phyloP scores from a whole-genome alignment of 2,329 filamentous ascomycete genomes.

The Teratosphaeria zuluensis region DNA sequence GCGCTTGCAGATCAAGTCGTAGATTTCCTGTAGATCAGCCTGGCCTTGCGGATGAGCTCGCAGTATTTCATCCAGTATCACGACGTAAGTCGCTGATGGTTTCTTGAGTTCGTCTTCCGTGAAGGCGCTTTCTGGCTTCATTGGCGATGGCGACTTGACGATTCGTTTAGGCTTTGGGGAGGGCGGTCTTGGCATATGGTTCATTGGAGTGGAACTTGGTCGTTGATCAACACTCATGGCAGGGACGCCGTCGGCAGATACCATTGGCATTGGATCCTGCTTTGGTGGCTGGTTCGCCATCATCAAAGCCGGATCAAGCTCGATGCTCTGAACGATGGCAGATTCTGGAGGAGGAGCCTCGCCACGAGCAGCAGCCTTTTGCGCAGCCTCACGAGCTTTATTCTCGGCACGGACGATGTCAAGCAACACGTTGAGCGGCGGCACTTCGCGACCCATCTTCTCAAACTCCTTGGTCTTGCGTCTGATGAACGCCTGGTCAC shows the following conservation, averaged over 20 bases:
- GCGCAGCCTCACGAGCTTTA: slow-evolving; percentile 25
- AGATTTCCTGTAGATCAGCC: slow-evolving; percentile 58
- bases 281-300: background rate
- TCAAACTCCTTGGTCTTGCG: slow-evolving; percentile 28
- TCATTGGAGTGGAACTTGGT: slow-evolving; percentile 9
- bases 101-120: slow-evolving; percentile 67
- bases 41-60: slow-evolving; percentile 45
- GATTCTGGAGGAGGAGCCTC: slow-evolving; percentile 22
- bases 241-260: background rate
- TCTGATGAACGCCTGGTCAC: slow-evolving; percentile 40
- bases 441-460: slow-evolving; percentile 20
- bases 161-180: slow-evolving; percentile 38
- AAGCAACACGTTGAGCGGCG: slow-evolving; percentile 21
- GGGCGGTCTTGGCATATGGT: slow-evolving; percentile 26
- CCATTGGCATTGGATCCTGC: background rate
- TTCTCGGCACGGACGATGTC: slow-evolving; percentile 27
- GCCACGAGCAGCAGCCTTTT: slow-evolving; percentile 12
- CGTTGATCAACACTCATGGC: background rate
- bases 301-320: slow-evolving; percentile 5
- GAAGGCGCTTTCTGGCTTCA: slow-evolving; percentile 54
- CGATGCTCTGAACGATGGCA: slow-evolving; percentile 17
- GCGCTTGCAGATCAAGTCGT: slow-evolving; percentile 52
- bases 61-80: slow-evolving; percentile 54
- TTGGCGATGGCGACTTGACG: slow-evolving; percentile 50
- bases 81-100: slow-evolving; percentile 53